Evolutionary conservation across 106 monocot species (phyloP).

Genomic region (Posidonia australis): DNA sequence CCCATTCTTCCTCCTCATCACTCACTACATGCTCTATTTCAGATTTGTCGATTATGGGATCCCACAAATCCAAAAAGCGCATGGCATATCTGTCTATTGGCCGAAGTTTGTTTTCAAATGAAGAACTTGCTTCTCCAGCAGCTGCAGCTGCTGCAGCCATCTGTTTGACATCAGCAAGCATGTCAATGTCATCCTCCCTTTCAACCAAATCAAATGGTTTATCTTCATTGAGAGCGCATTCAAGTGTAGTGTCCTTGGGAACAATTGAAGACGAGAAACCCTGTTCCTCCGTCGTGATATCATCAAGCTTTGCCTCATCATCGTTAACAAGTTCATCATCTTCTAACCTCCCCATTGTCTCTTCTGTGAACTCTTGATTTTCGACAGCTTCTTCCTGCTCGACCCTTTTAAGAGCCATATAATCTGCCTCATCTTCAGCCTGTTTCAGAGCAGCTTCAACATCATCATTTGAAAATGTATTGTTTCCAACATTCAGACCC

Average conservation of each 20-base stretch:
- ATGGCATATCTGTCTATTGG: slow-evolving; percentile 99
- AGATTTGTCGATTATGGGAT: slow-evolving; percentile 87
- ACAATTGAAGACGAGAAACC: slow-evolving; percentile 10
- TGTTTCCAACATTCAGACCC: slow-evolving; percentile 20
- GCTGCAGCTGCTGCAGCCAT: slow-evolving; percentile 93
- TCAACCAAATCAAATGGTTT: slow-evolving; percentile 42
- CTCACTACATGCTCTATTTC: slow-evolving; percentile 36
- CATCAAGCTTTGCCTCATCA: slow-evolving; percentile 62
- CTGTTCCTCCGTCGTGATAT: slow-evolving; percentile 36
- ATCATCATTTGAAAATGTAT: slow-evolving; percentile 70
- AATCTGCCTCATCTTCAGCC: slow-evolving; percentile 98
- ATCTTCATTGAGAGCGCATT: slow-evolving; percentile 32
- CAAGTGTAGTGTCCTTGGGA: slow-evolving; percentile 11
- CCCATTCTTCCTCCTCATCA: slow-evolving; percentile 78
- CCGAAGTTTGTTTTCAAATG: slow-evolving; percentile 87
- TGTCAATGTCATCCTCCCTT: slow-evolving; percentile 79
- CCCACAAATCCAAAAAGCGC: slow-evolving; percentile 91
- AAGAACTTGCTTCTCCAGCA: slow-evolving; percentile 94
- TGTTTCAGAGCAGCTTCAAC: slow-evolving; percentile 94
- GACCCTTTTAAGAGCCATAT: slow-evolving; percentile 93
- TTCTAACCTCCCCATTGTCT: slow-evolving; percentile 59
- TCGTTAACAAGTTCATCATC: slow-evolving; percentile 88
- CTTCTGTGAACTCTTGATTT: slow-evolving; percentile 96
- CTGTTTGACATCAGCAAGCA: slow-evolving; percentile 97
- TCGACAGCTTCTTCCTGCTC: slow-evolving; percentile 96